Conservation (phyloP, 345 rosid species). For the Anastatica hierochuntica region DNA sequence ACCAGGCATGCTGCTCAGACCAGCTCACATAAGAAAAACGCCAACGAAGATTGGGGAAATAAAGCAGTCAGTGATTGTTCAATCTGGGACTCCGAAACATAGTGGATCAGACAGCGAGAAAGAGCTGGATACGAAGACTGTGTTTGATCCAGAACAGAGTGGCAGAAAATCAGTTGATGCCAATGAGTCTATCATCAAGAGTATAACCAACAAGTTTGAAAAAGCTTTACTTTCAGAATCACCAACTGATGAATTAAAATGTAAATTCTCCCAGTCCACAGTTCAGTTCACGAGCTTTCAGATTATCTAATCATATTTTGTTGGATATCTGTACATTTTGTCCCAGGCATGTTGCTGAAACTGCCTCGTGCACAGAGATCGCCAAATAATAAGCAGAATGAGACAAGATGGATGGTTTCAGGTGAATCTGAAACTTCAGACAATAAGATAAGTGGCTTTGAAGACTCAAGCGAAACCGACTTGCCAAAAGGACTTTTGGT, state of each 20-base stretch:
- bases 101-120: slow-evolving; percentile 24
- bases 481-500: slow-evolving; percentile 24
- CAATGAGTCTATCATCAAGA: slow-evolving; percentile 32
- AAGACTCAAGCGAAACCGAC: slow-evolving; percentile 23
- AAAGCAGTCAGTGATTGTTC: slow-evolving; percentile 35
- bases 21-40: slow-evolving; percentile 57
- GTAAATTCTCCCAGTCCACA: slow-evolving; percentile 39
- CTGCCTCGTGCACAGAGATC: slow-evolving; percentile 54
- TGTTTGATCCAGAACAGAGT: slow-evolving; percentile 27
- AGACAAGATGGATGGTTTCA: slow-evolving; percentile 30
- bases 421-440: slow-evolving; percentile 36
- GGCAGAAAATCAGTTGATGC: slow-evolving; percentile 32
- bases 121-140: slow-evolving; percentile 23
- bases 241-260: slow-evolving; percentile 35
- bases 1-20: slow-evolving; percentile 90
- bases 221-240: slow-evolving; percentile 35
- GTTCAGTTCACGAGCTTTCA: slow-evolving; percentile 1
- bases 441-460: slow-evolving; percentile 20
- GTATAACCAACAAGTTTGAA: slow-evolving; percentile 37
- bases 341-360: slow-evolving; percentile 57
- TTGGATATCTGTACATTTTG: background rate
- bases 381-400: slow-evolving; percentile 37
- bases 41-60: slow-evolving; percentile 48
- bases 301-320: slow-evolving; percentile 1
- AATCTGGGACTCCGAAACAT: slow-evolving; percentile 28